Evolutionary conservation across 768 basidiomycete genomes (phyloP), one percentile per base, ranked within the genome.

Genomic region (Rhodosporidiobolus odoratus): DNA sequence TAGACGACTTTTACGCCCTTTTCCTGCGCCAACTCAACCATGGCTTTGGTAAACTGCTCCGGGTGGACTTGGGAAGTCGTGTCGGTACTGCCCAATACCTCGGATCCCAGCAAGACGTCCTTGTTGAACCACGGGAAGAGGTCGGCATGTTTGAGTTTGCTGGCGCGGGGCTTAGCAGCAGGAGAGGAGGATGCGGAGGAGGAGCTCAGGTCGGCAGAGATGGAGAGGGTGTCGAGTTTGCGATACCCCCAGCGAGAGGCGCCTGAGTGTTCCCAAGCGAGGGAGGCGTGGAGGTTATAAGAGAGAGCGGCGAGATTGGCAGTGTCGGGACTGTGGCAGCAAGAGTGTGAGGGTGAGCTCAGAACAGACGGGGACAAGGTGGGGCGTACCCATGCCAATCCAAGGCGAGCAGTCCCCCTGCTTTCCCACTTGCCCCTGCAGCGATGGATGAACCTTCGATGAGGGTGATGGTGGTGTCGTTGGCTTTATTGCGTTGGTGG

Each of bases 361-460:
- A 21, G 45, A 40, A 45, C 25, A 59, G n/a, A 13, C 10, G 37
- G 25, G 27, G 27, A 47, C 32, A 37, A 32, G 38, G n/a, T 38
- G 35, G 35, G 8, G 34, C 72, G n/a, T 4, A 69, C 73, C 65
- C 81, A 88, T 59, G 91, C 92, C 91, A 92, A 88, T 79, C 82
- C 56, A 87, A 86, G 0, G 92, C 91, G 27, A 94, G 84, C 19
- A 95, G 84, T 0, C 90, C 90, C 8, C 90, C 91, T 0, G 90
- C 89, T 77, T 92, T 92, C 25, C 90, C 90, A 0, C 87, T 89
- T 0, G 89, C 88, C 0, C 89, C 91, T 69, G 89, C 88, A 0
- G 90, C 91, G 27, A 86, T 83, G 10, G 86, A 86, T 10, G 78
- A 81, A 0, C 88, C 90, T 62, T 90, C 88, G 74, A 93, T 86